Percentiles rank a stretch among this genome's conserved stretches.
Evolutionary conservation across 2,329 filamentous ascomycete species (phyloP).

Genomic region (Pseudohalonectria lignicola): DNA sequence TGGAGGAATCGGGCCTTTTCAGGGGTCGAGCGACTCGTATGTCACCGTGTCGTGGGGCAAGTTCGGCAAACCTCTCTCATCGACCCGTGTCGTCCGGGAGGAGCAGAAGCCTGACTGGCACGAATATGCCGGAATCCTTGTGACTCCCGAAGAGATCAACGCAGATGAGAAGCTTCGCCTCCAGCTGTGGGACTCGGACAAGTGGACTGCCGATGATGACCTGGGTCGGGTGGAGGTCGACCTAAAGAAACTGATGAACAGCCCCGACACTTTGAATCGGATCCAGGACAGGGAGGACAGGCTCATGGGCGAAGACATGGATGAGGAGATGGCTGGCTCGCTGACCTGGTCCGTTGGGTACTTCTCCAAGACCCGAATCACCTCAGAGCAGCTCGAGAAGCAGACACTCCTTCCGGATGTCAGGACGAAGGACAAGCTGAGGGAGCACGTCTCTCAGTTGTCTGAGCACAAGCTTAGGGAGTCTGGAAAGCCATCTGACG

Average conservation of each 20-base stretch:
- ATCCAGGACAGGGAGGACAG: conserved; percentile 54
- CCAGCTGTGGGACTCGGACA: conserved; percentile 68
- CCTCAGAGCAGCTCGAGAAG: conserved; percentile 45
- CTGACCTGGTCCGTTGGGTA: conserved; percentile 62
- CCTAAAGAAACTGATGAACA: conserved; percentile 53
- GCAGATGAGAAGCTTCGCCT: conserved; percentile 58
- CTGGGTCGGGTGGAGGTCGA: conserved; percentile 58
- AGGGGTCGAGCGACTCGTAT: conserved; percentile 59
- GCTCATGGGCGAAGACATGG: conserved; percentile 52
- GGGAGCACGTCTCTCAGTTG: conserved; percentile 39
- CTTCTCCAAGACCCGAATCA: conserved; percentile 55
- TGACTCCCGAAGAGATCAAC: conserved; percentile 61
- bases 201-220: conserved; percentile 62
- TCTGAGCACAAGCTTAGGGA: conserved; percentile 57
- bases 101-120: conserved; percentile 63
- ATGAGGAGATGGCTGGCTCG: conserved; percentile 58
- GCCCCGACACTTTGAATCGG: conserved; percentile 44
- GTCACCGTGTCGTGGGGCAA: conserved; percentile 68
- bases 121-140: conserved; percentile 58
- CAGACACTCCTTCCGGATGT: conserved; percentile 51
- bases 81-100: conserved; percentile 51
- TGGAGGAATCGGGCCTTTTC: conserved; percentile 41
- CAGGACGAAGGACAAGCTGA: conserved; percentile 45
- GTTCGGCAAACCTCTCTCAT: conserved; percentile 59
- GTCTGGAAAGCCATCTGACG: conserved; percentile 43